These are phyloP conservation scores for Trichomonas tenax DNA, from an alignment of 208 protist species.

Conservation along the genomic window DNA sequence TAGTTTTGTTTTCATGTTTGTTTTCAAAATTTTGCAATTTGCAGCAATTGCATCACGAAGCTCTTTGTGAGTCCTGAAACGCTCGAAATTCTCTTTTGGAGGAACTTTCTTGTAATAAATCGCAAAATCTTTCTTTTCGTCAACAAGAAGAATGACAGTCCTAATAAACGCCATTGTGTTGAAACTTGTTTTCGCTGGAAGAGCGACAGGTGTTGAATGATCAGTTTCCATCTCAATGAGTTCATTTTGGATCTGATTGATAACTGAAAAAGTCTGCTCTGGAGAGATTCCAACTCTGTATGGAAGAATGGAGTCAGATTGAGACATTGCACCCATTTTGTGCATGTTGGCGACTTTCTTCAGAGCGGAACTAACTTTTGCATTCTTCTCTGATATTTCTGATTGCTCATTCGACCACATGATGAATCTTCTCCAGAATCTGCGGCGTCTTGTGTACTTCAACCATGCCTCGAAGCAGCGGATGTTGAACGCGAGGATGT, in stretches of 20 bases:
- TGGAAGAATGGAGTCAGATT: not conserved
- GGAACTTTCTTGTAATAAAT: not conserved
- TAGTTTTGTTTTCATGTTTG: not conserved
- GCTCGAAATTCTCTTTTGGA: not conserved
- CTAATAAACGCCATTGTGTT: not conserved
- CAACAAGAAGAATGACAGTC: not conserved
- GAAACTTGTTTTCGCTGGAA: not conserved
- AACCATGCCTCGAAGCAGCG: not conserved
- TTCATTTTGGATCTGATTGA: not conserved
- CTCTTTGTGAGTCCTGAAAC: not conserved
- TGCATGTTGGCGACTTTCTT: not conserved
- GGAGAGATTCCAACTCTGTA: not conserved
- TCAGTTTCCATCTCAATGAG: not conserved
- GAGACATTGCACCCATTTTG: not conserved
- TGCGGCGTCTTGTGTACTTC: not conserved
- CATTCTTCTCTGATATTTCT: not conserved
- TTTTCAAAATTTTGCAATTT: not conserved
- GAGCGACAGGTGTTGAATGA: not conserved
- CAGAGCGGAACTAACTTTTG: not conserved
- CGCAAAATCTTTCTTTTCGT: not conserved
- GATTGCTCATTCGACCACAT: not conserved
- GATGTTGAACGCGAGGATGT: not conserved
- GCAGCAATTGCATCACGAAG: not conserved
- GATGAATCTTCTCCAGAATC: not conserved
- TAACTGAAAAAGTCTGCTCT: not conserved